phyloP scores from a whole-genome alignment of 305 asterid species.

The Salvia sclarea region DNA sequence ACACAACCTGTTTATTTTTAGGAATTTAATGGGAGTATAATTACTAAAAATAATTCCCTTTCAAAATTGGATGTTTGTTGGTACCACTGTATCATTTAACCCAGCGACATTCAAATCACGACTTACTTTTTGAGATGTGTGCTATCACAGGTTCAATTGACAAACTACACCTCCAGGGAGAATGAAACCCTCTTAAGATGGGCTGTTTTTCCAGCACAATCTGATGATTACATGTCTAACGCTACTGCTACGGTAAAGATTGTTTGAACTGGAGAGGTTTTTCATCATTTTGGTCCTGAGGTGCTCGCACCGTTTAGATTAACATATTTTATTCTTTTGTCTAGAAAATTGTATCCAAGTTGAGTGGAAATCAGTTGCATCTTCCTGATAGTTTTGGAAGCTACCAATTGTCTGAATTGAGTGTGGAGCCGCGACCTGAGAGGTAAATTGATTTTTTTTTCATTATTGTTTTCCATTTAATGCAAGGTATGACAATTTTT shows the following conservation, averaged over 20 bases:
- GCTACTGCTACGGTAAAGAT: conserved; percentile 66
- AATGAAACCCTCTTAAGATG: conserved; percentile 70
- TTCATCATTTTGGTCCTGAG: conserved; percentile 23
- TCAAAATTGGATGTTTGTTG: conserved; percentile 12
- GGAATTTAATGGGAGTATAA: conserved; percentile 11
- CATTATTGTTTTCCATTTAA: conserved; percentile 25
- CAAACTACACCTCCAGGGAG: conserved; percentile 60
- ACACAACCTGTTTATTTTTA: conserved; percentile 20
- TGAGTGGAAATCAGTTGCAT: conserved; percentile 47
- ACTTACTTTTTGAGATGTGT: conserved; percentile 30
- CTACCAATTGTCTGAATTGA: conserved; percentile 57
- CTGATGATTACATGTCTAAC: conserved; percentile 58
- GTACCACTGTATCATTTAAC: conserved; percentile 23
- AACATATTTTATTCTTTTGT: conserved; percentile 10
- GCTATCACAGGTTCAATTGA: conserved; percentile 64
- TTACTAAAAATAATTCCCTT: conserved; percentile 15
- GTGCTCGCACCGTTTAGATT: conserved; percentile 18
- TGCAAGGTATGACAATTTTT: not conserved
- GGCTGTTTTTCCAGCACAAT: conserved; percentile 67
- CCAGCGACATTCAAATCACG: conserved; percentile 13
- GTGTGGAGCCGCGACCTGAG: conserved; percentile 50
- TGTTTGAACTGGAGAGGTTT: conserved; percentile 23
- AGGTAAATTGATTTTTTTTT: conserved; percentile 41
- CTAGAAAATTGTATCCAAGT: conserved; percentile 67
- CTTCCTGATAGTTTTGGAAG: conserved; percentile 75